A percentile compares a stretch with the other conserved stretches of the same genome.
Evolutionary conservation across 2,329 filamentous ascomycete genomes (phyloP).

Genomic region (Herpotrichia juniperi): DNA sequence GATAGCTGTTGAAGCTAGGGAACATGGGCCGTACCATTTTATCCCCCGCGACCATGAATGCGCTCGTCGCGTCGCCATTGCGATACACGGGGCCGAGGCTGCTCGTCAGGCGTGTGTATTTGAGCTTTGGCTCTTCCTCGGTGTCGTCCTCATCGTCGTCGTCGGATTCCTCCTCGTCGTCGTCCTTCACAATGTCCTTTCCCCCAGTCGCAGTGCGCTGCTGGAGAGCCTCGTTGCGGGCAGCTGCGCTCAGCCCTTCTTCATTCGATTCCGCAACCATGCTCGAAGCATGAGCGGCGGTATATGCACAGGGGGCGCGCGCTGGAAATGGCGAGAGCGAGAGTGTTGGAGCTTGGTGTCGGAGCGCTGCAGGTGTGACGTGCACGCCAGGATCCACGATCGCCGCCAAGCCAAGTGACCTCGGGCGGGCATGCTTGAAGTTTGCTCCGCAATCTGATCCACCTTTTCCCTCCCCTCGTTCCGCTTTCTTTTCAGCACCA

Average conservation of each 20-base stretch:
- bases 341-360: constrained; percentile 28
- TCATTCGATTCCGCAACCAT: constrained; percentile 47
- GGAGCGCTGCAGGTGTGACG: constrained; percentile 17
- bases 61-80: constrained; percentile 92
- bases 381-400: too few relatives aligned
- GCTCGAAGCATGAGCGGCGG: constrained; percentile 46
- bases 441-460: background rate
- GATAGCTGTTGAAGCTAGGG: constrained; percentile 16
- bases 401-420: constrained; percentile 25
- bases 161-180: constrained; percentile 52
- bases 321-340: constrained; percentile 21
- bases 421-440: constrained; percentile 12
- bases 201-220: constrained; percentile 28
- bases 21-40: constrained; percentile 76
- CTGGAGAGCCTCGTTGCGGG: constrained; percentile 53
- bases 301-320: constrained; percentile 23
- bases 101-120: constrained; percentile 87
- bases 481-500: constrained; percentile 15
- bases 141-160: constrained; percentile 75
- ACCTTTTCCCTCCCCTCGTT: background rate
- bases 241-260: constrained; percentile 48
- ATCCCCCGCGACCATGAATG: constrained; percentile 88
- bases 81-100: constrained; percentile 82
- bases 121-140: constrained; percentile 92
- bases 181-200: constrained; percentile 28